These are phyloP conservation scores for Backusella liffmaniae DNA, from an alignment of 192 early-diverging fungal genomes.

Conservation along the genomic window DNA sequence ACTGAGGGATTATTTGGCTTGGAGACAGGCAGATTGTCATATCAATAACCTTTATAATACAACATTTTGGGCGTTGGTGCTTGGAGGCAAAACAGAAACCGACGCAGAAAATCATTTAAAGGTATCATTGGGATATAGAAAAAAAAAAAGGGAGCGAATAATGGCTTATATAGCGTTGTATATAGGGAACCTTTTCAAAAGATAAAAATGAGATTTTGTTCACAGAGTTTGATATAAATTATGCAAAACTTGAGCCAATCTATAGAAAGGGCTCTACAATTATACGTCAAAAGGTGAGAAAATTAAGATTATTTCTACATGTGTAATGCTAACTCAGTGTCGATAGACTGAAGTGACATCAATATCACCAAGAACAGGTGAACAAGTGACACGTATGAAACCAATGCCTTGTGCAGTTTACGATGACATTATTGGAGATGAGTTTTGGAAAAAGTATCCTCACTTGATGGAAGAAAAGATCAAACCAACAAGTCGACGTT, in stretches of 20 bases:
- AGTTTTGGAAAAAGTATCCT: slow-evolving; percentile 65
- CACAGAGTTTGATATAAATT: slow-evolving; percentile 83
- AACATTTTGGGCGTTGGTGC: slow-evolving; percentile 88
- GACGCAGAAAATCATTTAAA: slow-evolving; percentile 76
- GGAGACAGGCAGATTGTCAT: slow-evolving; percentile 92
- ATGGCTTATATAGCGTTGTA: not conserved
- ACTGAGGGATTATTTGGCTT: slow-evolving; percentile 89
- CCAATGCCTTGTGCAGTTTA: slow-evolving; percentile 51
- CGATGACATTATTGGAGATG: slow-evolving; percentile 73
- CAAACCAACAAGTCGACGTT: not conserved
- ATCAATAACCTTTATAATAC: slow-evolving; percentile 98
- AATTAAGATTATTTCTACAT: not conserved
- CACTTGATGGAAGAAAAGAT: slow-evolving; percentile 23
- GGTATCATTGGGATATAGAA: slow-evolving; percentile 34
- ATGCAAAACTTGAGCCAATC: slow-evolving; percentile 78
- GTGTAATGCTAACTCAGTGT: slow-evolving; percentile 14
- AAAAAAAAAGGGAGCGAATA: no score
- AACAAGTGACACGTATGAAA: slow-evolving; percentile 50
- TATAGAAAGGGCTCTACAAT: slow-evolving; percentile 88
- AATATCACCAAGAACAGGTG: slow-evolving; percentile 15
- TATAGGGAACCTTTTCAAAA: slow-evolving; percentile 79
- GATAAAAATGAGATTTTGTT: slow-evolving; percentile 94
- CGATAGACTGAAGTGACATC: slow-evolving; percentile 21
- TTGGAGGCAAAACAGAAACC: slow-evolving; percentile 62
- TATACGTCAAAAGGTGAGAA: slow-evolving; percentile 54